These are phyloP conservation scores for Umbelopsis vinacea DNA, from an alignment of 192 early-diverging fungal genomes.

Conservation along the genomic window DNA sequence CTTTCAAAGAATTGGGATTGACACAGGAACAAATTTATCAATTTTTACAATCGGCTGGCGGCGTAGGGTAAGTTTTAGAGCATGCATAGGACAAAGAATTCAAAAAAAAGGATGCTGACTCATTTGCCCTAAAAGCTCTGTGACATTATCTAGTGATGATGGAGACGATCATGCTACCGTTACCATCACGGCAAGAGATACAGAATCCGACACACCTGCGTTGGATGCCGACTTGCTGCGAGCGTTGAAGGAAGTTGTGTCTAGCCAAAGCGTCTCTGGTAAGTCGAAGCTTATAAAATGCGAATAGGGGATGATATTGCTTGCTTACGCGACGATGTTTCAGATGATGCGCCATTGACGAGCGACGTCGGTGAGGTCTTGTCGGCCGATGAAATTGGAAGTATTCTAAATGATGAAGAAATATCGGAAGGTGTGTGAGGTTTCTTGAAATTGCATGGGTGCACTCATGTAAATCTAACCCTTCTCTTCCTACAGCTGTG, in stretches of 20 bases:
- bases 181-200: conserved; percentile 7
- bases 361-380: conserved; percentile 4
- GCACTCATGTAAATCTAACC: no score
- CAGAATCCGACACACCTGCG: neutral
- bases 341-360: conserved; percentile 9
- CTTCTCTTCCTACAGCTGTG: conserved; percentile 1
- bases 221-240: conserved; percentile 13
- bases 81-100: no score
- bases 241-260: conserved; percentile 1
- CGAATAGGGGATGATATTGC: no score
- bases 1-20: conserved; percentile 19
- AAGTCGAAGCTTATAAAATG: neutral
- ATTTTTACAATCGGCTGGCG: conserved; percentile 42
- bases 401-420: conserved; percentile 4
- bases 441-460: no score
- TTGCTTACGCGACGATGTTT: neutral
- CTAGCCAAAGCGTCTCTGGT: neutral
- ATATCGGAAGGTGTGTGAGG: conserved; percentile 2
- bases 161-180: conserved; percentile 27
- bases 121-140: conserved; percentile 2
- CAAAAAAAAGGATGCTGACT: no score
- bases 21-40: conserved; percentile 41
- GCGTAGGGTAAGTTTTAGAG: conserved; percentile 23
- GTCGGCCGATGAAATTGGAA: conserved; percentile 11
- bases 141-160: conserved; percentile 12